Evolutionary conservation across 1,284 basidiomycete species (phyloP).

Genomic region (Heterobasidion annosum): DNA sequence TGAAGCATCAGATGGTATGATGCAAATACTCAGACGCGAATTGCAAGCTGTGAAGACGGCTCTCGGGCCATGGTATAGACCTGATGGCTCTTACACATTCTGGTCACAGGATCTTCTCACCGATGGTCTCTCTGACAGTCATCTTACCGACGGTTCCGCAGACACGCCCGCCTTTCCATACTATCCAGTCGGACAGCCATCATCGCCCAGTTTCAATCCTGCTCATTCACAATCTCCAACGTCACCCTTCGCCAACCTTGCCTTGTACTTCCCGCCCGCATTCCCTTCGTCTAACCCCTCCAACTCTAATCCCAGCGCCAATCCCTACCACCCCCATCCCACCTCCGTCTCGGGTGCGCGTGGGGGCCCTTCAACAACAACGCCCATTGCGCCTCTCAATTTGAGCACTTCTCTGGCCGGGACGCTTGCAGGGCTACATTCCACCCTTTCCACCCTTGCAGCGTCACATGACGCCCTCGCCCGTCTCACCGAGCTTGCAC

Average conservation of each 20-base stretch:
- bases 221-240: slow-evolving; percentile 4
- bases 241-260: slow-evolving; percentile 20
- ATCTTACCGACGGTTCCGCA: background rate
- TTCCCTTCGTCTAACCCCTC: slow-evolving; percentile 9
- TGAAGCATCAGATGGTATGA: slow-evolving; percentile 40
- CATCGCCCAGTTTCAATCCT: background rate
- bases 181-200: background rate
- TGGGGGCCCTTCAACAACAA: slow-evolving; percentile 9
- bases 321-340: slow-evolving; percentile 9
- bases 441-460: slow-evolving; percentile 50
- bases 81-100: slow-evolving; percentile 10
- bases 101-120: slow-evolving; percentile 8
- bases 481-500: slow-evolving; percentile 52
- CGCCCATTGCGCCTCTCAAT: slow-evolving; percentile 1
- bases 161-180: slow-evolving; percentile 1
- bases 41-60: slow-evolving; percentile 36
- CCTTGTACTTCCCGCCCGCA: slow-evolving; percentile 39
- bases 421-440: slow-evolving; percentile 48
- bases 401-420: slow-evolving; percentile 38
- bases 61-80: slow-evolving; percentile 60
- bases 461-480: slow-evolving; percentile 55
- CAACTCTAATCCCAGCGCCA: background rate
- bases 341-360: slow-evolving; percentile 4
- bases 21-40: slow-evolving; percentile 41
- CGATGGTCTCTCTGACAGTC: slow-evolving; percentile 7